Evolutionary conservation across 2,329 filamentous ascomycete genomes (phyloP).

Genomic region (Fusarium fracticaudum): DNA sequence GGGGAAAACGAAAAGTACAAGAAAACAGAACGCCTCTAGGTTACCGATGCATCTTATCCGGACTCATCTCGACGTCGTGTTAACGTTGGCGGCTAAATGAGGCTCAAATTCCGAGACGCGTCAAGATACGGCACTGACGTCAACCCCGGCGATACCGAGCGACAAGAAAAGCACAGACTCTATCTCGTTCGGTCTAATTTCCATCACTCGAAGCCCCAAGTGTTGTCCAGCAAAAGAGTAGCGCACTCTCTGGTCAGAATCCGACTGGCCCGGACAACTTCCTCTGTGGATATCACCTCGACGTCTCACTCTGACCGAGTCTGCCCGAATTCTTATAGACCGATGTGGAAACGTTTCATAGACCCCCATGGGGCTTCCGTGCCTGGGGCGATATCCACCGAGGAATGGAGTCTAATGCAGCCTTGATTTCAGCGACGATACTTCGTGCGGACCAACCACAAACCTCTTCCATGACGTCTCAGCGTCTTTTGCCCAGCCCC

Average conservation of each 20-base stretch:
- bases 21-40: too few relatives aligned
- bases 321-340: not conserved
- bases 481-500: not conserved
- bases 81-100: conserved; percentile 24
- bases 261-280: conserved; percentile 26
- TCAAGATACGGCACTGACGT: conserved; percentile 14
- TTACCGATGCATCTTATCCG: too few relatives aligned
- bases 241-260: not conserved
- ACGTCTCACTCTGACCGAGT: not conserved
- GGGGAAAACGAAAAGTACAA: too few relatives aligned
- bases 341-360: conserved; percentile 1
- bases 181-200: conserved; percentile 18
- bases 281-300: not conserved
- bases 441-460: not conserved
- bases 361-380: conserved; percentile 23
- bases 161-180: conserved; percentile 16
- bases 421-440: conserved; percentile 3
- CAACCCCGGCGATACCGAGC: conserved; percentile 27
- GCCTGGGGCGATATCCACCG: not conserved
- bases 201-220: not conserved
- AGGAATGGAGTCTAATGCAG: not conserved
- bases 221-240: too few relatives aligned
- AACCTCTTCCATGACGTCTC: conserved; percentile 17
- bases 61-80: not conserved
- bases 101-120: conserved; percentile 8